phyloP scores from a whole-genome alignment of 2,329 filamentous ascomycete species.

The Neonectria punicea region DNA sequence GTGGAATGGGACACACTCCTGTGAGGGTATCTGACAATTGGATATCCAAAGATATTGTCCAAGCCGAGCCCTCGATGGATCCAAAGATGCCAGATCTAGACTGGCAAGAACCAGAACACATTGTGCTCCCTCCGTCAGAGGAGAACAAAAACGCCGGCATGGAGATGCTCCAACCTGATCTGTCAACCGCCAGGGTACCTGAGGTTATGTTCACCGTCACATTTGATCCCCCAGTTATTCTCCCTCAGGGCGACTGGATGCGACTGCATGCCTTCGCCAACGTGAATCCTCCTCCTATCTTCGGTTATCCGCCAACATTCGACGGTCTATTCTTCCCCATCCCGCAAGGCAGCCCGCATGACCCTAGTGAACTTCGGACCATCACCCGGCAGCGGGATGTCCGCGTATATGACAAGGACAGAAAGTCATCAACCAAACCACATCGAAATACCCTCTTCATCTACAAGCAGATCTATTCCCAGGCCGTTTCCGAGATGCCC shows the following conservation, averaged over 20 bases:
- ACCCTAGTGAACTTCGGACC: constrained; percentile 67
- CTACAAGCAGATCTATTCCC: constrained; percentile 78
- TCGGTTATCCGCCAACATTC: constrained; percentile 58
- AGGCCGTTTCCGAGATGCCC: constrained; percentile 72
- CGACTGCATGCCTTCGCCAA: constrained; percentile 70
- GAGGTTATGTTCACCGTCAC: constrained; percentile 79
- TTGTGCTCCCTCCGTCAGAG: constrained; percentile 62
- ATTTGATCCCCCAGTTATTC: constrained; percentile 77
- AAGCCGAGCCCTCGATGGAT: constrained; percentile 57
- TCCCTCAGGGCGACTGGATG: constrained; percentile 72
- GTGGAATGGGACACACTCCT: constrained; percentile 62
- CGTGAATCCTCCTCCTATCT: constrained; percentile 51
- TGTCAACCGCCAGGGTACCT: constrained; percentile 65
- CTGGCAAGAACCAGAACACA: constrained; percentile 79
- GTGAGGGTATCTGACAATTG: constrained; percentile 79
- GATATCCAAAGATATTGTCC: constrained; percentile 76
- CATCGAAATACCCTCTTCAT: constrained; percentile 74
- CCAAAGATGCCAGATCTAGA: constrained; percentile 64
- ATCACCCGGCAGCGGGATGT: constrained; percentile 62
- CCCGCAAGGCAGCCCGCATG: constrained; percentile 58
- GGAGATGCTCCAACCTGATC: constrained; percentile 61
- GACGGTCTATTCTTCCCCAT: constrained; percentile 69
- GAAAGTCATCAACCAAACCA: constrained; percentile 44
- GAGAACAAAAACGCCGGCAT: constrained; percentile 62
- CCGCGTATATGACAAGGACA: constrained; percentile 51